A percentile compares a stretch with the other conserved stretches of the same genome.
Conservation (phyloP, 176 grass and related monocot species). For the Musa schizocarpa region DNA sequence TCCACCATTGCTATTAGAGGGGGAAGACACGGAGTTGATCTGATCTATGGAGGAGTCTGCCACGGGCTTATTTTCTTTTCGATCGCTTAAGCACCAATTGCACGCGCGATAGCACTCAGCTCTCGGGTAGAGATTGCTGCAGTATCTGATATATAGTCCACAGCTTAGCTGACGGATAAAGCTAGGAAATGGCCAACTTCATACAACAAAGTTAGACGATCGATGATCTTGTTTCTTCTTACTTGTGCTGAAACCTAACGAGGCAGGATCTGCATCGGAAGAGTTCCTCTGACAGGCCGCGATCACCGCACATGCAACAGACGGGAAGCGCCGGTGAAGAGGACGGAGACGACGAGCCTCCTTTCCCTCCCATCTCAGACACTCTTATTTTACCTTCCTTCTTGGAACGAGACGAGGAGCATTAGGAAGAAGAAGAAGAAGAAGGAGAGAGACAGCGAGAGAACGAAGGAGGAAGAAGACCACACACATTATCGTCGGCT, state of each 20-base stretch:
- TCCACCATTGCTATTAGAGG: not conserved
- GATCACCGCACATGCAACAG: constrained; percentile 97
- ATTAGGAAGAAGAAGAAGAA: too few relatives aligned
- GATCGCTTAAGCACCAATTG: not conserved
- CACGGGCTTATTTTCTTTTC: not conserved
- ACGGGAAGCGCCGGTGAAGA: not conserved
- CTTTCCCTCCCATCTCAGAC: too few relatives aligned
- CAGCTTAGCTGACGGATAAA: not conserved
- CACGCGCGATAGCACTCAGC: not conserved
- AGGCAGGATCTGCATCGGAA: constrained; percentile 70
- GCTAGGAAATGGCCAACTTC: not conserved
- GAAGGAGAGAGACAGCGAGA: too few relatives aligned
- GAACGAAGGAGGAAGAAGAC: too few relatives aligned
- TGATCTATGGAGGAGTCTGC: not conserved
- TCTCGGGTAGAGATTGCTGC: constrained; percentile 1
- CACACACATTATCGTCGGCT: too few relatives aligned
- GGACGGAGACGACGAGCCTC: too few relatives aligned
- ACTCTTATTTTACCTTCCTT: too few relatives aligned
- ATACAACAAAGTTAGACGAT: not conserved
- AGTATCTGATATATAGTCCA: not conserved
- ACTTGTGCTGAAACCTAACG: constrained; percentile 57
- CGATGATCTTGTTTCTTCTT: not conserved
- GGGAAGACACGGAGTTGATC: not conserved
- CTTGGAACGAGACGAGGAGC: too few relatives aligned
- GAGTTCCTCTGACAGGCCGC: constrained; percentile 65